phyloP scores from a whole-genome alignment of 2,329 filamentous ascomycete genomes.

The Mycosphaerella sp. region DNA sequence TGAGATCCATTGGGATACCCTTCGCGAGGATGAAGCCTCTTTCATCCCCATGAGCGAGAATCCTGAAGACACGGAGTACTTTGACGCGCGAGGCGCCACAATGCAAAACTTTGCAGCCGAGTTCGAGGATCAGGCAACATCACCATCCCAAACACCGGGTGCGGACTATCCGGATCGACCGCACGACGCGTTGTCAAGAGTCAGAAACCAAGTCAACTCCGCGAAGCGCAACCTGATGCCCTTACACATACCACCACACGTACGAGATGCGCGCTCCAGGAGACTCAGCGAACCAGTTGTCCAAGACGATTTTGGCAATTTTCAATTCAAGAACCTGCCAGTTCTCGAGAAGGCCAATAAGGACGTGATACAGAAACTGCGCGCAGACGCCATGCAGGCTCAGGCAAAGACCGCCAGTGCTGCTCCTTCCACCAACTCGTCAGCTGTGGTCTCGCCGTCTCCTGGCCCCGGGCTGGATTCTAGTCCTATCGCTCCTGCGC shows the following conservation, averaged over 20 bases:
- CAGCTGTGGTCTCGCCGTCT: slow-evolving; percentile 45
- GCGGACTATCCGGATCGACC: slow-evolving; percentile 82
- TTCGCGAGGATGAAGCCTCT: slow-evolving; percentile 91
- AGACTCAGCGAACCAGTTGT: slow-evolving; percentile 84
- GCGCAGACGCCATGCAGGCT: slow-evolving; percentile 77
- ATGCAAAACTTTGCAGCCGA: slow-evolving; percentile 90
- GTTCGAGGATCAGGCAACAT: slow-evolving; percentile 79
- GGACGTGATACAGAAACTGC: slow-evolving; percentile 93
- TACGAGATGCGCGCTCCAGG: slow-evolving; percentile 80
- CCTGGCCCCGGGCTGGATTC: slow-evolving; percentile 70
- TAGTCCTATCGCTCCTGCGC: slow-evolving; percentile 73
- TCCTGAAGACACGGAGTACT: slow-evolving; percentile 96
- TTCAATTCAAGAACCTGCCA: slow-evolving; percentile 94
- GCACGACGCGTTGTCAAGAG: slow-evolving; percentile 87
- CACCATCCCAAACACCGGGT: slow-evolving; percentile 61
- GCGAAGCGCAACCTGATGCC: slow-evolving; percentile 92
- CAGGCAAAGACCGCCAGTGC: slow-evolving; percentile 47
- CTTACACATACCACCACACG: slow-evolving; percentile 90
- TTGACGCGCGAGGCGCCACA: slow-evolving; percentile 84
- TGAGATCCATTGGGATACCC: slow-evolving; percentile 78
- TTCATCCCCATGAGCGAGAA: slow-evolving; percentile 91
- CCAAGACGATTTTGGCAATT: slow-evolving; percentile 90
- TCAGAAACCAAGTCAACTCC: slow-evolving; percentile 74
- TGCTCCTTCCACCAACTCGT: slow-evolving; percentile 34
- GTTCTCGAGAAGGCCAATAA: slow-evolving; percentile 98